A percentile compares a stretch with the other conserved stretches of the same genome.
Conservation (phyloP, 2,329 filamentous ascomycete genomes). For the Colletotrichum incanum region DNA sequence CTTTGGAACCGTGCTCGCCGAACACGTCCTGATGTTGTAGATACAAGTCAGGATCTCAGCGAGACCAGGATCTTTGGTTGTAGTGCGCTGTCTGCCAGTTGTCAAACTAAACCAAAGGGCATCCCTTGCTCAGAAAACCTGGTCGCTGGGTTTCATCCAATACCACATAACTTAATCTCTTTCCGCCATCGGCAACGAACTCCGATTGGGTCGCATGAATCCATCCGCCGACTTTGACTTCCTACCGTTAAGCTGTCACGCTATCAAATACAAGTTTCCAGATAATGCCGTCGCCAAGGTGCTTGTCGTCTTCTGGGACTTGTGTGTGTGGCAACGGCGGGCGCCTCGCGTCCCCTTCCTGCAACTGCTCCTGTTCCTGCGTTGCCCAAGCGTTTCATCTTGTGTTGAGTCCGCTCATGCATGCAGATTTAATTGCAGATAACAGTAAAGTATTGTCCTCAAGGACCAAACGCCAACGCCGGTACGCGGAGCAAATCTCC, state of each 20-base stretch:
- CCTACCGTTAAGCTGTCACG: constrained; percentile 11
- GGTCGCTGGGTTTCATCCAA: constrained; percentile 5
- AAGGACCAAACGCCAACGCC: constrained; percentile 16
- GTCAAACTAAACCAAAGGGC: not conserved
- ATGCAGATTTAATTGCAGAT: not conserved
- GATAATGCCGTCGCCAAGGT: not conserved
- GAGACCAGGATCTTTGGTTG: constrained; percentile 14
- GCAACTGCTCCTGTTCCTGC: constrained; percentile 9
- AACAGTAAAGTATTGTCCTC: not conserved
- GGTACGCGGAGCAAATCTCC: constrained; percentile 35
- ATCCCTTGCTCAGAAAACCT: constrained; percentile 15
- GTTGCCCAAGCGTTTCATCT: constrained; percentile 22
- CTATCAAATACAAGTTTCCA: not conserved
- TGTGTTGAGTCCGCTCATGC: constrained; percentile 8
- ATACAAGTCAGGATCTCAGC: not conserved
- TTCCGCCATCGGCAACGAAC: not conserved
- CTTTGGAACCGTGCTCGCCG: not conserved
- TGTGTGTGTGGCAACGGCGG: not conserved
- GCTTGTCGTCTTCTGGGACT: not conserved
- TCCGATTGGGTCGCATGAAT: constrained; percentile 32
- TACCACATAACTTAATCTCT: constrained; percentile 28
- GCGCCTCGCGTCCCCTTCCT: not conserved
- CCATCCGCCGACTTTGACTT: not conserved
- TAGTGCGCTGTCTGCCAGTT: constrained; percentile 7
- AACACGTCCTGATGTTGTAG: not conserved